Evolutionary conservation across 495 filamentous ascomycete species (phyloP).

Genomic region (Penicillium egyptiacum): DNA sequence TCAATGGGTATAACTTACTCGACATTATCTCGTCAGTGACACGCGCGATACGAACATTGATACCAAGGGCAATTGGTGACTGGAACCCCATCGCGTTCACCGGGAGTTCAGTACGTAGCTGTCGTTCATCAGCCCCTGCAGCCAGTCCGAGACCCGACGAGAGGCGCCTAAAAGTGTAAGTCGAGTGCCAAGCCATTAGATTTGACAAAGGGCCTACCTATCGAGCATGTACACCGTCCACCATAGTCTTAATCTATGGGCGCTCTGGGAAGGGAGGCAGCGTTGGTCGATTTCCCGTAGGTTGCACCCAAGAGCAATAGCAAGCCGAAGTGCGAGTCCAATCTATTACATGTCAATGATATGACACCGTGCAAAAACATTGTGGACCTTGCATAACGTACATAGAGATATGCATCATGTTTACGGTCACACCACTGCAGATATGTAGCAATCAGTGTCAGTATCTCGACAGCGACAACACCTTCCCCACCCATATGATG

Average conservation of each 20-base stretch:
- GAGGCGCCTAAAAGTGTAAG: constrained; percentile 15
- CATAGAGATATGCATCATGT: constrained; percentile 28
- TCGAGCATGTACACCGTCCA: constrained; percentile 32
- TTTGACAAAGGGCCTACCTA: constrained; percentile 7
- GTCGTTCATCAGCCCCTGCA: constrained; percentile 28
- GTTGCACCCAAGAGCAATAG: constrained; percentile 26
- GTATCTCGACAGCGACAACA: constrained; percentile 21
- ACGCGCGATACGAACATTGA: constrained; percentile 28
- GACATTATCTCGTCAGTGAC: constrained; percentile 29
- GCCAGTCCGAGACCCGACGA: constrained; percentile 26
- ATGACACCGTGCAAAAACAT: not conserved
- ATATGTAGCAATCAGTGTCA: constrained; percentile 26
- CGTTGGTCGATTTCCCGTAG: constrained; percentile 17
- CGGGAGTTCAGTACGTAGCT: constrained; percentile 18
- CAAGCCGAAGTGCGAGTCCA: constrained; percentile 23
- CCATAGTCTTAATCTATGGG: constrained; percentile 24
- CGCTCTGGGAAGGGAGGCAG: constrained; percentile 22
- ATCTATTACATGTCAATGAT: constrained; percentile 15
- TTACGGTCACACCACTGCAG: constrained; percentile 29
- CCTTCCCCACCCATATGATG: constrained; percentile 25
- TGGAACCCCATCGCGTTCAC: constrained; percentile 21
- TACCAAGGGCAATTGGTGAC: constrained; percentile 22
- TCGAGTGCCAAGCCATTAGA: not conserved
- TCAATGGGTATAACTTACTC: constrained; percentile 13
- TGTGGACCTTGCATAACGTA: not conserved